Conservation (phyloP, 192 early-diverging fungal genomes). For the Podila epigama region DNA sequence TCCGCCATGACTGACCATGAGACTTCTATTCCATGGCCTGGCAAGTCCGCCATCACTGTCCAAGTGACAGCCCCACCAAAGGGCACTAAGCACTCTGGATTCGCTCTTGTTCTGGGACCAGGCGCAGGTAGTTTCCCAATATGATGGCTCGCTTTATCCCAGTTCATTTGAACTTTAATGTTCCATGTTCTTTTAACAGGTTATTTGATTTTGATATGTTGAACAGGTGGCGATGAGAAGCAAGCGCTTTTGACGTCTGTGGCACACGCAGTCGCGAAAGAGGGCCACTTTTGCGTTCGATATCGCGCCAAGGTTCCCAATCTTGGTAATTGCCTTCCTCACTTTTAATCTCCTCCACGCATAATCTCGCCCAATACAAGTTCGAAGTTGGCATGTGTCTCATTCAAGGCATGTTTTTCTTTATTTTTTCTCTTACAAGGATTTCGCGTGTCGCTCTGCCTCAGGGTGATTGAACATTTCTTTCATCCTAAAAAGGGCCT, state of each 20-base stretch:
- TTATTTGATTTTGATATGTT: background rate
- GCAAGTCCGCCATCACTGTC: slow-evolving; percentile 34
- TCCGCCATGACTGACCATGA: slow-evolving; percentile 27
- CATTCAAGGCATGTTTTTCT: background rate
- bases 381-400: background rate
- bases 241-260: slow-evolving; percentile 16
- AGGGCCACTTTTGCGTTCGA: slow-evolving; percentile 40
- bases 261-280: slow-evolving; percentile 21
- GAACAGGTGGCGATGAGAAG: slow-evolving; percentile 40
- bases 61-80: slow-evolving; percentile 22
- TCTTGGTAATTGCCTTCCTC: slow-evolving; percentile 4
- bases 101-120: slow-evolving; percentile 32
- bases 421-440: background rate
- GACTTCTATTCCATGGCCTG: slow-evolving; percentile 29
- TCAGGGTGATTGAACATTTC: slow-evolving; percentile 25
- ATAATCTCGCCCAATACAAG: background rate
- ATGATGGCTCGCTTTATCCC: background rate
- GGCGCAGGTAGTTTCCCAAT: slow-evolving; percentile 17
- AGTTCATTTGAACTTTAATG: background rate
- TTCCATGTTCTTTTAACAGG: background rate
- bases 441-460: slow-evolving; percentile 21
- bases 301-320: slow-evolving; percentile 38
- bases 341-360: background rate
- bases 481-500: slow-evolving; percentile 25
- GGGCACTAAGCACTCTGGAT: slow-evolving; percentile 24